Evolutionary conservation across 768 basidiomycete species (phyloP), one percentile per base, ranked within the genome.

Genomic region (Filobasidium wieringae): DNA sequence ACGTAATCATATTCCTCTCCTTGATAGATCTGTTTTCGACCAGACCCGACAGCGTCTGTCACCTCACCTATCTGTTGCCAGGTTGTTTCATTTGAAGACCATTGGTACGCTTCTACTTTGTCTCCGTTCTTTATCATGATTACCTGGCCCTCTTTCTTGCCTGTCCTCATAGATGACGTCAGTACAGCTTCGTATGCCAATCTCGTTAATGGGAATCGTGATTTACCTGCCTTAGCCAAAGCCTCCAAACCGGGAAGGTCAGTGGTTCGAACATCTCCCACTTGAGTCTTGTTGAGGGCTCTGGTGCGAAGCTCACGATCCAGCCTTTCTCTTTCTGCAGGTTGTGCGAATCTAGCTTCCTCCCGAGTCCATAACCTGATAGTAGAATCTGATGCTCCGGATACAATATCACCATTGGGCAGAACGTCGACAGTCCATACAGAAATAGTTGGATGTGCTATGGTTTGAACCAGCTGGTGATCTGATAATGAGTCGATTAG

Each of bases 1-100:
- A 99, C 93, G 67, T 95, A 95, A 75, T 99, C 95, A 68, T 92
- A 99, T 75, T 97, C 93, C 68, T 85, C 84, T 17, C 95, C 95
- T 65, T 90, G 74, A 68, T 86, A 85, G n/a, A 95, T 79, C 73
- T 92, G 88, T 74, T 88, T 92, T 57, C 89, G 80, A n/a, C 82
- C 82, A 33, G 84, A 82, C 24, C 91, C 87, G 52, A 93, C 86
- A 19, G 91, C 92, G 68, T 95, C 95, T 4, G 92, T 90, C 5
- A 97, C 92, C 64, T 92, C 86, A 24, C 95, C 95, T 32, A 97
- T 83, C 71, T 92, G 93, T 72, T 88, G 82, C 95, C 95, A 99
- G 26, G 78, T 79, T 17, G 74, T 76, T 9, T 77, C 75, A 3
- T 78, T 74, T 37, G 75, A 78, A 57, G 91, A 87, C 93, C 93